Evolutionary conservation across 148 eudicot genomes (phyloP).

Genomic region (Drosera capensis): DNA sequence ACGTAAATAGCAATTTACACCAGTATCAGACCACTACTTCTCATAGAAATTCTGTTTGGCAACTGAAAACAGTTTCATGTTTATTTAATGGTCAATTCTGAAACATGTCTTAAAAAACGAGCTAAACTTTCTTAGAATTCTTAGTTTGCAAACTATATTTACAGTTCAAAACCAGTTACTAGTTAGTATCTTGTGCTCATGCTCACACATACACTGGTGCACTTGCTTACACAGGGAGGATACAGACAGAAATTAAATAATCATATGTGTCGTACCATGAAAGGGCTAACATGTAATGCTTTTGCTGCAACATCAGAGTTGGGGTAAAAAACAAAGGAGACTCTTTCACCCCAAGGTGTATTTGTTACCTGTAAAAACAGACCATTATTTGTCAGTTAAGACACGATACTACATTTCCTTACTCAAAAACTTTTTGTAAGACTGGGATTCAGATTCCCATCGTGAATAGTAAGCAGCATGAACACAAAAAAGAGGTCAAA

Average conservation of each 20-base stretch:
- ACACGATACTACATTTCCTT: neutral
- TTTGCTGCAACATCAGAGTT: slow-evolving; percentile 60
- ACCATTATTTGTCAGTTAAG: neutral
- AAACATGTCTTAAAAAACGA: too few species aligned
- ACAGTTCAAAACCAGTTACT: too few species aligned
- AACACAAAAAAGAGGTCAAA: neutral
- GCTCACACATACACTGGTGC: neutral
- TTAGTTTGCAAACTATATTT: too few species aligned
- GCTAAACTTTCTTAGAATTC: too few species aligned
- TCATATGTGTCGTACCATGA: slow-evolving; percentile 84
- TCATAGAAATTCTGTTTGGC: too few species aligned
- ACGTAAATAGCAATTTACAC: too few species aligned
- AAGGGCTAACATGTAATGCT: slow-evolving; percentile 86
- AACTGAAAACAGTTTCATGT: too few species aligned
- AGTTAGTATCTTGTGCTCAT: neutral
- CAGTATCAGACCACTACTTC: too few species aligned
- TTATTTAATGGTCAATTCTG: too few species aligned
- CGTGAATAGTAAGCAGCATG: too few species aligned
- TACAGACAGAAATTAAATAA: too few species aligned
- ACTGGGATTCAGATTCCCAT: too few species aligned
- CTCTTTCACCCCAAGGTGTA: slow-evolving; percentile 97
- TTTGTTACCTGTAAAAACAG: slow-evolving; percentile 63
- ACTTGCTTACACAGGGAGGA: neutral
- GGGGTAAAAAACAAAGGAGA: slow-evolving; percentile 62
- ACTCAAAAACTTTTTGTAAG: neutral